Evolutionary conservation across 2,329 filamentous ascomycete genomes (phyloP).

Genomic region (Ilyonectria mors-panacis): DNA sequence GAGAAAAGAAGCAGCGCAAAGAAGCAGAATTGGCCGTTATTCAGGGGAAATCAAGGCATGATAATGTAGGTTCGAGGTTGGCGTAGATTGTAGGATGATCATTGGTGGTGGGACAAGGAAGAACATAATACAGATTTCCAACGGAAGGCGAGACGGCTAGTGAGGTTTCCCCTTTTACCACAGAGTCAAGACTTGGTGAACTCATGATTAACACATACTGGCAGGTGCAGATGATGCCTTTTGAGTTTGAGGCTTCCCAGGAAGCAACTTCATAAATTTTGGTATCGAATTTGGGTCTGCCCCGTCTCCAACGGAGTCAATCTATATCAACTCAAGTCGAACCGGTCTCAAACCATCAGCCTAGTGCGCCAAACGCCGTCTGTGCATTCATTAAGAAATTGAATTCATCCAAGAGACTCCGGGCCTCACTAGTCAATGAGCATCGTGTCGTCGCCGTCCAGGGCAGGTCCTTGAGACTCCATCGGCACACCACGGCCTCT

Average conservation of each 20-base stretch:
- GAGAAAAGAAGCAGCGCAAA: neutral
- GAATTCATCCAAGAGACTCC: constrained; percentile 19
- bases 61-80: constrained; percentile 1
- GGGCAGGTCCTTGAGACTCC: constrained; percentile 68
- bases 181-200: neutral
- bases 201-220: neutral
- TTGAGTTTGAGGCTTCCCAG: neutral
- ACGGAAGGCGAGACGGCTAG: neutral
- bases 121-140: neutral
- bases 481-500: constrained; percentile 83
- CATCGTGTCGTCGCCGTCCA: constrained; percentile 94
- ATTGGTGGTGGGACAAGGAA: neutral
- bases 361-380: constrained; percentile 46
- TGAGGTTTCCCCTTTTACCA: neutral
- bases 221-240: neutral
- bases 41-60: neutral
- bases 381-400: constrained; percentile 43
- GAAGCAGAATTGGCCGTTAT: neutral
- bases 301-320: constrained; percentile 35
- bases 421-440: constrained; percentile 69
- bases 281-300: constrained; percentile 43
- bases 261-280: constrained; percentile 35
- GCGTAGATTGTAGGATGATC: neutral
- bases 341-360: constrained; percentile 37
- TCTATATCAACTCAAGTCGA: constrained; percentile 44